Conservation (phyloP, 2,329 filamentous ascomycete species). For the Trichophyton rubrum region DNA sequence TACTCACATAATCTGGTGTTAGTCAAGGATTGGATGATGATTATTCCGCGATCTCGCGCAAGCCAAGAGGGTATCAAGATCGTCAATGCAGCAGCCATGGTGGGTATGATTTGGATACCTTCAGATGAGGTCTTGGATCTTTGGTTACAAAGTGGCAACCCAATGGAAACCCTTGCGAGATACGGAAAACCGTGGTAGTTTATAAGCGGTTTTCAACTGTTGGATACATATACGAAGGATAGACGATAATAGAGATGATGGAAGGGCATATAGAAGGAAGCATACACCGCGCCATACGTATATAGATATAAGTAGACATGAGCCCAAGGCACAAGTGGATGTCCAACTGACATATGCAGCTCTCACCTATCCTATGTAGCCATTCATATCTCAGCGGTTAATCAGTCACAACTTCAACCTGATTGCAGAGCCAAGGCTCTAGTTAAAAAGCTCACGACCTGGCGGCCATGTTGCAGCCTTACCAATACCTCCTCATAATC, state of each 20-base stretch:
- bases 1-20: conserved; percentile 36
- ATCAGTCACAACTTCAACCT: neutral
- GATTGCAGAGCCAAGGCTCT: too few relatives aligned
- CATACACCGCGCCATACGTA: neutral
- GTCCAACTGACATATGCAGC: neutral
- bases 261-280: neutral
- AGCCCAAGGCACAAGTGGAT: too few relatives aligned
- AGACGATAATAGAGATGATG: neutral
- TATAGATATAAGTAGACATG: neutral
- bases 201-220: too few relatives aligned
- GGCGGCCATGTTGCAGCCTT: neutral
- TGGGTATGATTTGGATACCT: conserved; percentile 27
- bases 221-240: neutral
- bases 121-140: conserved; percentile 24
- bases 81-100: conserved; percentile 27
- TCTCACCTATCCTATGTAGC: neutral
- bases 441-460: neutral
- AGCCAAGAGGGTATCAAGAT: conserved; percentile 16
- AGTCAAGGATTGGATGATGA: conserved; percentile 32
- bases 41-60: conserved; percentile 34
- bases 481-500: neutral
- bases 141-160: conserved; percentile 26
- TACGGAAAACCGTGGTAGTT: conserved; percentile 21
- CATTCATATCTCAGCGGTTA: neutral
- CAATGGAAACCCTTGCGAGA: conserved; percentile 23